Percentiles rank a stretch among this genome's conserved stretches.
phyloP scores from a whole-genome alignment of 805 yeast species.

The Nadsonia fulvescens region DNA sequence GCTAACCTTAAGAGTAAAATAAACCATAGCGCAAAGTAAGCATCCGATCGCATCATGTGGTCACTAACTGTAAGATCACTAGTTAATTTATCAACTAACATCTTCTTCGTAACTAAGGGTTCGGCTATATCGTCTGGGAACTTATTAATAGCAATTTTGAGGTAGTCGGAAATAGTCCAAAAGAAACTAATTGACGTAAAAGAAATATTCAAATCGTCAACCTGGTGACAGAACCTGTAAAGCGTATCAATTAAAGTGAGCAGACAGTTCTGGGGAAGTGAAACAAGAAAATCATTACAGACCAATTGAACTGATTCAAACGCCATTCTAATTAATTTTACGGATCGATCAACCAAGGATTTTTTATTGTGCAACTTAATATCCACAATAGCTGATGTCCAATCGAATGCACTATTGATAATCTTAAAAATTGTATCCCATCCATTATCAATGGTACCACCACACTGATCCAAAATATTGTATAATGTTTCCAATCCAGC shows the following conservation, averaged over 20 bases:
- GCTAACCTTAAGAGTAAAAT: slow-evolving; percentile 46
- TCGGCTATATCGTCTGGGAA: slow-evolving; percentile 13
- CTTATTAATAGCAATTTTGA: slow-evolving; percentile 20
- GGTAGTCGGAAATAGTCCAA: slow-evolving; percentile 77
- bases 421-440: slow-evolving; percentile 64
- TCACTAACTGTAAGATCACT: slow-evolving; percentile 8
- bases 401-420: slow-evolving; percentile 14
- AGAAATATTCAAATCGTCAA: slow-evolving; percentile 63
- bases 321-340: slow-evolving; percentile 41
- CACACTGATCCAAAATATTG: slow-evolving; percentile 62
- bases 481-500: slow-evolving; percentile 45
- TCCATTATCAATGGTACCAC: slow-evolving; percentile 36
- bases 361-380: too few species aligned
- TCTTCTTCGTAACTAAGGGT: slow-evolving; percentile 5
- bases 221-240: slow-evolving; percentile 53
- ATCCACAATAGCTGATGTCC: slow-evolving; percentile 4
- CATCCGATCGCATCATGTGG: slow-evolving; percentile 12
- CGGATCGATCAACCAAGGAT: slow-evolving; percentile 24
- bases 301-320: slow-evolving; percentile 72
- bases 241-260: slow-evolving; percentile 53
- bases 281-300: slow-evolving; percentile 65
- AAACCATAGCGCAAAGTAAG: slow-evolving; percentile 32
- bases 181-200: slow-evolving; percentile 83
- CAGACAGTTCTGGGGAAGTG: slow-evolving; percentile 50
- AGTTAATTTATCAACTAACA: slow-evolving; percentile 14